Evolutionary conservation across 352 stramenopile species (phyloP).

Genomic region (Plasmopara muralis): DNA sequence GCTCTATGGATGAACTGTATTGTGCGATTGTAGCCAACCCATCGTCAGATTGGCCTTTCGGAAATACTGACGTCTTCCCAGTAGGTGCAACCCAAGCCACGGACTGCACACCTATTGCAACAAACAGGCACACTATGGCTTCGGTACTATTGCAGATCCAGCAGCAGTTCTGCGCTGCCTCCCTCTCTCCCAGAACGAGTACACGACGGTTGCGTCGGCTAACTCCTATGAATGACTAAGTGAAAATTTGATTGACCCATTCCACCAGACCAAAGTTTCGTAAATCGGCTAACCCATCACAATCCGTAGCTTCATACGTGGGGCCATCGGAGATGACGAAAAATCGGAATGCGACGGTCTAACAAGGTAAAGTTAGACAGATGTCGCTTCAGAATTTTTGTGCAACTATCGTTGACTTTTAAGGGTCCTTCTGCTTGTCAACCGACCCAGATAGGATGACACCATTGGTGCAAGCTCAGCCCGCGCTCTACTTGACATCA

Average conservation of each 20-base stretch:
- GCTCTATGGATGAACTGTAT: background rate
- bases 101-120: background rate
- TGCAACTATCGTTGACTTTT: background rate
- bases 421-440: no score
- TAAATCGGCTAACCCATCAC: background rate
- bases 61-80: background rate
- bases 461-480: background rate
- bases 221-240: background rate
- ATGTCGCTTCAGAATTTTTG: background rate
- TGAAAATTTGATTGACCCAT: background rate
- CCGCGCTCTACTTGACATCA: background rate
- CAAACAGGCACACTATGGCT: background rate
- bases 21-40: background rate
- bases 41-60: background rate
- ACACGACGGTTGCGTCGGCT: background rate
- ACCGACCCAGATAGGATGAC: background rate
- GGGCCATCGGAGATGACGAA: background rate
- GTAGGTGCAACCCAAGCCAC: background rate
- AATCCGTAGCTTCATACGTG: background rate
- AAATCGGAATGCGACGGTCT: background rate
- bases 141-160: background rate
- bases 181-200: background rate
- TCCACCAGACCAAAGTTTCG: background rate
- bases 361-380: background rate
- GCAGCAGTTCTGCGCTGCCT: background rate